Conservation (phyloP, 2,329 filamentous ascomycete genomes). For the Cladosporium sphaerospermum region DNA sequence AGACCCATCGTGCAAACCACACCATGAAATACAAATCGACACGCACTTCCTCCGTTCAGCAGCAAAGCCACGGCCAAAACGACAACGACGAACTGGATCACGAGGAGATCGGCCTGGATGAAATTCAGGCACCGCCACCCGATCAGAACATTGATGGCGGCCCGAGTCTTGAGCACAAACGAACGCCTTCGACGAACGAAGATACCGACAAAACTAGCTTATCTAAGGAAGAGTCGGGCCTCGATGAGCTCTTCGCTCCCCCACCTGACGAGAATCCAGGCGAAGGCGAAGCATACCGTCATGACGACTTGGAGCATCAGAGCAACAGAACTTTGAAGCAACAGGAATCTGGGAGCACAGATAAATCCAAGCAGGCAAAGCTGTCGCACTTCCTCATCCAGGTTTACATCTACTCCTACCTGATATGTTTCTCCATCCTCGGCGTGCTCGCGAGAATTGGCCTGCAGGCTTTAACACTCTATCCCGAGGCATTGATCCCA, state of each 20-base stretch:
- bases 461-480: slow-evolving; percentile 67
- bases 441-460: slow-evolving; percentile 76
- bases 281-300: slow-evolving; percentile 7
- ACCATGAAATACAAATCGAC: neutral
- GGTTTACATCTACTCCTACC: slow-evolving; percentile 63
- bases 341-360: neutral
- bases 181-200: slow-evolving; percentile 1
- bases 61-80: neutral
- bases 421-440: slow-evolving; percentile 75
- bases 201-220: slow-evolving; percentile 1
- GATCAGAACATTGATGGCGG: slow-evolving; percentile 14
- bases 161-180: neutral
- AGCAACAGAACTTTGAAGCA: slow-evolving; percentile 1
- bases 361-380: slow-evolving; percentile 1
- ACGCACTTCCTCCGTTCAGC: neutral
- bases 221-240: slow-evolving; percentile 2
- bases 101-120: slow-evolving; percentile 12
- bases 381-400: slow-evolving; percentile 4
- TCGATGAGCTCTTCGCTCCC: slow-evolving; percentile 17
- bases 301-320: slow-evolving; percentile 12
- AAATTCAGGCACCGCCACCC: slow-evolving; percentile 17
- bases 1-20: neutral
- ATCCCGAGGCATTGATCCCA: slow-evolving; percentile 64
- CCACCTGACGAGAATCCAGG: slow-evolving; percentile 17
- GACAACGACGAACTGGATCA: neutral